phyloP scores from a whole-genome alignment of 2,329 filamentous ascomycete species.

The Pleomassaria siparia region DNA sequence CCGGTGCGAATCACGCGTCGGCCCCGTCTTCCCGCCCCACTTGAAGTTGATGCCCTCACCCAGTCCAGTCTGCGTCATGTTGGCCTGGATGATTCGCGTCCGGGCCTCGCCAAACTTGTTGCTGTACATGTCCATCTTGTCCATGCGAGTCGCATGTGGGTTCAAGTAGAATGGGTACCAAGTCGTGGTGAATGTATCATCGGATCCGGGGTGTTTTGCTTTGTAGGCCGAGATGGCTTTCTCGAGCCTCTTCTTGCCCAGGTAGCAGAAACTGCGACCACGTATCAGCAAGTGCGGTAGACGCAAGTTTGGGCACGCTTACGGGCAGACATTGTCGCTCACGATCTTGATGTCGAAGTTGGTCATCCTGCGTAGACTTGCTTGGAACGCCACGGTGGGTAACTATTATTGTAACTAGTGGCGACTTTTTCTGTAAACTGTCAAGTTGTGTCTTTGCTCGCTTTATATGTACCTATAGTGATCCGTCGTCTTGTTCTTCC shows the following conservation, averaged over 20 bases:
- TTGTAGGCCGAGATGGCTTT: conserved; percentile 70
- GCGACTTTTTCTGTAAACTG: too few species aligned
- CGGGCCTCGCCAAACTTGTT: conserved; percentile 67
- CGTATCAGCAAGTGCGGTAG: conserved; percentile 9
- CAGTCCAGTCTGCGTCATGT: conserved; percentile 60
- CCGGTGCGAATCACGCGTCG: conserved; percentile 78
- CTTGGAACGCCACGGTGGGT: conserved; percentile 38
- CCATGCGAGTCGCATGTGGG: conserved; percentile 59
- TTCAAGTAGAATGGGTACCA: conserved; percentile 85
- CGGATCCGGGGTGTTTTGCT: conserved; percentile 58
- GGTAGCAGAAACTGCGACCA: conserved; percentile 58
- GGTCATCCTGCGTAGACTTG: conserved; percentile 39
- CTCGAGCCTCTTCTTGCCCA: conserved; percentile 75
- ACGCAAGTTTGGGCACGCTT: conserved; percentile 28
- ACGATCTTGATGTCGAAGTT: conserved; percentile 73
- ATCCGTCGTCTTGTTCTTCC: too few species aligned
- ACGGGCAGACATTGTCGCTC: conserved; percentile 80
- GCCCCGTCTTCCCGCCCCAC: conserved; percentile 70
- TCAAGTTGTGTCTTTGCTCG: too few species aligned
- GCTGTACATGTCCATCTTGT: conserved; percentile 61
- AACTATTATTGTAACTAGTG: not conserved
- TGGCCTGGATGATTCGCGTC: conserved; percentile 57
- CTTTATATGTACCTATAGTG: not conserved
- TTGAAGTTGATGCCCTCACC: conserved; percentile 72
- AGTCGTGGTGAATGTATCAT: conserved; percentile 70